Evolutionary conservation across 225 moss, liverwort and hornwort genomes (phyloP), one percentile per base, ranked within the genome.

Genomic region (Thuidium tamariscinum): DNA sequence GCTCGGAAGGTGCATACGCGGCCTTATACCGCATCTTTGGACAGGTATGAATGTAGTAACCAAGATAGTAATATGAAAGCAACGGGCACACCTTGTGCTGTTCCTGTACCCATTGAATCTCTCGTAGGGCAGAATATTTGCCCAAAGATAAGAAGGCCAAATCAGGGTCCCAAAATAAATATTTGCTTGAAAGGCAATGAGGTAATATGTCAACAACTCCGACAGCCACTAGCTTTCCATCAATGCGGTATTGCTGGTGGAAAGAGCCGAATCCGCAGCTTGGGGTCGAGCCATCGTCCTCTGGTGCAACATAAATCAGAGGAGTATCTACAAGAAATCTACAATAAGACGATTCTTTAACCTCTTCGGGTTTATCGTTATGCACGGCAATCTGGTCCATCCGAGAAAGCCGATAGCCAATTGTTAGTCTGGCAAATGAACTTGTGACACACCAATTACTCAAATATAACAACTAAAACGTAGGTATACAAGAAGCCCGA

Each of bases 21-120:
- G 97, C 96, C 89, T 99, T 99, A 57, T 99, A 99, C 62, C 89
- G 96, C 99, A 99, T 97, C 92, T 99, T 99, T n/a, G 96, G 93
- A 85, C 97, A 99, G 74, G 99, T 95, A 91, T 99, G 99, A 37
- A 99, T 97, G 79, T 99, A 99, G 90, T 89, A 97, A 46, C 99
- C 99, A 64, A 99, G 95, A 88, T 99, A 99, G 77, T 99, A 99
- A 90, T 93, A 96, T 67, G 89, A 74, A 66, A 96, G 89, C 16
- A 93, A 91, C 18, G 96, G 89, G 86, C 95, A 99, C 86, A 90
- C 34, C 71, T 89, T 95, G 70, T 92, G 91, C 76, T 92, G 93
- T 76, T 92, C 92, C 84, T 95, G 94, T 48, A 99, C 97, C 99
- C 99, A 99, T 63, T 93, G 83, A 80, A 99, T 99, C 92, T 99